These are phyloP conservation scores for Lathyrus tuberosus DNA, from an alignment of 306 rosid species.

Conservation along the genomic window DNA sequence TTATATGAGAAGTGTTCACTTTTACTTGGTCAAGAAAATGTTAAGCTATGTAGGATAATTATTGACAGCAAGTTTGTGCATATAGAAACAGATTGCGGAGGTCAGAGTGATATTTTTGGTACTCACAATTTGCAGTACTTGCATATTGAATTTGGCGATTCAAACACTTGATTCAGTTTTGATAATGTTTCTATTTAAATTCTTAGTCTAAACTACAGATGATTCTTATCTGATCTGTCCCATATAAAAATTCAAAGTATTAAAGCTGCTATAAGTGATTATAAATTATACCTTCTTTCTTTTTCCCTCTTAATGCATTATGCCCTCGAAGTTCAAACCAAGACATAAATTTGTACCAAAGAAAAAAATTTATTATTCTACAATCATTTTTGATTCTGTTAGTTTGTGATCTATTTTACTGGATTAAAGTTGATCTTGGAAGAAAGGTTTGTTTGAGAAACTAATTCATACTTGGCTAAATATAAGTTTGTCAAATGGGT, in stretches of 20 bases:
- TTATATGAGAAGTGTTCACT: slow-evolving; percentile 66
- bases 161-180: slow-evolving; percentile 49
- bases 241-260: slow-evolving; percentile 6
- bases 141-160: slow-evolving; percentile 75
- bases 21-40: slow-evolving; percentile 46
- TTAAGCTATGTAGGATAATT: slow-evolving; percentile 64
- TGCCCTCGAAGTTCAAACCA: slow-evolving; percentile 7
- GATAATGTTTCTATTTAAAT: slow-evolving; percentile 29
- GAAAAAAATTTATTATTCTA: background rate
- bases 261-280: slow-evolving; percentile 11
- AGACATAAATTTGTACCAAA: background rate
- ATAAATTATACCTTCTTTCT: background rate
- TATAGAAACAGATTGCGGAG: slow-evolving; percentile 60
- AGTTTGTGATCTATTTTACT: background rate
- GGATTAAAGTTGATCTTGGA: background rate
- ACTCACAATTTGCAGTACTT: slow-evolving; percentile 53
- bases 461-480: background rate
- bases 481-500: background rate
- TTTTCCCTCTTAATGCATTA: background rate
- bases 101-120: slow-evolving; percentile 43
- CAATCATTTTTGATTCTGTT: slow-evolving; percentile 3
- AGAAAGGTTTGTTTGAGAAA: background rate
- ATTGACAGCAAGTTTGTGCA: slow-evolving; percentile 66
- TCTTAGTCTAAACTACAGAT: slow-evolving; percentile 20
- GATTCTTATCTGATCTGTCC: slow-evolving; percentile 21